Evolutionary conservation across 2,329 filamentous ascomycete species (phyloP), one percentile per base, ranked within the genome.

Genomic region (Colletotrichum sp.): DNA sequence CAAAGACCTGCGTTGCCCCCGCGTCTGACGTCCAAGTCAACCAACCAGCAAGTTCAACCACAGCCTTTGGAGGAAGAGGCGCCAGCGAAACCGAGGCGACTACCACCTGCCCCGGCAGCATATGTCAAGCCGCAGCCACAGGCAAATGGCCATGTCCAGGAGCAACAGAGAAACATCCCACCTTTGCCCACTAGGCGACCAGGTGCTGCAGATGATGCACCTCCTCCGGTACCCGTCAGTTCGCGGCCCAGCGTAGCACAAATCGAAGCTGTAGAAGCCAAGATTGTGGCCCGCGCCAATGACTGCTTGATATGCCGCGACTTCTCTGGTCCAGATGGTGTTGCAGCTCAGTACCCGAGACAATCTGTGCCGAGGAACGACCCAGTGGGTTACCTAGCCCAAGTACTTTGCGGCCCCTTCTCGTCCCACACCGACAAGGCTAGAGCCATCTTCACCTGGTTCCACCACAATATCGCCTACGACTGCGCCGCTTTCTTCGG

Each of bases 391-490:
- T 95, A 95, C 86, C 89, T 99, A 28, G 96, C 96, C 0, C 90
- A 91, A 68, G 91, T 94, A 68, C 90, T 99, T 24, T 98, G 95
- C 73, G 88, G 90, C 6, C 94, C 94, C 0, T 98, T 99, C 82
- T 86, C 92, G 1, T 98, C 95, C 1, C 86, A 88, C 2, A 98
- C 96, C 0, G 96, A 99, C 84, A 98, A 98, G 86, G 96, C 97
- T 4, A 91, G 97, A 32, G 95, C 93, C 3, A 95, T 99, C 76
- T 99, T 99, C 83, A 95, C 95, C 2, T 99, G 97, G 97, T 92
- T 96, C 55, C 96, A 99, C 85, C 93, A 99, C 84, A 99, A 99
- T 80, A 93, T 99, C 74, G 90, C 89, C 63, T 99, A 99, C 83
- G 95, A 99, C 82, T 92, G 92, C 0, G 89, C 91, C 30, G 90